Evolutionary conservation across 192 early-diverging fungal species (phyloP).

Genomic region (Piromyces finnis): DNA sequence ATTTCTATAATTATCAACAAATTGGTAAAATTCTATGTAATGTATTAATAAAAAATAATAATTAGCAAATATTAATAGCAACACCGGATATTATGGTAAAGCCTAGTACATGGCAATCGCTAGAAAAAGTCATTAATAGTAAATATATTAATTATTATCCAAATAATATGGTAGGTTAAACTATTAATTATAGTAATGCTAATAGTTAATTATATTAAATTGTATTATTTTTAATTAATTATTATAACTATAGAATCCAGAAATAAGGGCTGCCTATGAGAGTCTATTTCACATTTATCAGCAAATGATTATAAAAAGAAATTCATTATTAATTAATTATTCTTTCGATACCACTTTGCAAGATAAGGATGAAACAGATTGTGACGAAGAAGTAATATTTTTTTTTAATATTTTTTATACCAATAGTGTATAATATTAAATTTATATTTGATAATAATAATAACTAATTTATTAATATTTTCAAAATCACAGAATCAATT

Average conservation of each 20-base stretch:
- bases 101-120: neutral
- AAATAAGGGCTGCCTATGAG: neutral
- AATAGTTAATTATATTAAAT: no score
- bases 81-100: neutral
- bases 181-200: no score
- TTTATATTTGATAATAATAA: no score
- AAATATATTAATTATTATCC: neutral
- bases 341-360: neutral
- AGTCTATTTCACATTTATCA: neutral
- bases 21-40: no score
- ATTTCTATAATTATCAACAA: no score
- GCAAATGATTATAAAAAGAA: neutral
- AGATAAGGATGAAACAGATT: neutral
- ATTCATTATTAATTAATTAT: neutral
- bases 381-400: neutral
- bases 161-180: neutral
- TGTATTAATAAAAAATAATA: no score
- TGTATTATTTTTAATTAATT: no score
- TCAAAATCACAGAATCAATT: neutral
- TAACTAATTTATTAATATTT: no score
- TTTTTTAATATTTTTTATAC: no score
- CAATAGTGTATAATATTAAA: no score
- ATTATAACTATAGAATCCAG: neutral
- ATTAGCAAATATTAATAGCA: neutral
- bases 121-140: neutral